Evolutionary conservation across 2,329 filamentous ascomycete species (phyloP), one percentile per base, ranked within the genome.

Genomic region (Plenodomus biglobosus): DNA sequence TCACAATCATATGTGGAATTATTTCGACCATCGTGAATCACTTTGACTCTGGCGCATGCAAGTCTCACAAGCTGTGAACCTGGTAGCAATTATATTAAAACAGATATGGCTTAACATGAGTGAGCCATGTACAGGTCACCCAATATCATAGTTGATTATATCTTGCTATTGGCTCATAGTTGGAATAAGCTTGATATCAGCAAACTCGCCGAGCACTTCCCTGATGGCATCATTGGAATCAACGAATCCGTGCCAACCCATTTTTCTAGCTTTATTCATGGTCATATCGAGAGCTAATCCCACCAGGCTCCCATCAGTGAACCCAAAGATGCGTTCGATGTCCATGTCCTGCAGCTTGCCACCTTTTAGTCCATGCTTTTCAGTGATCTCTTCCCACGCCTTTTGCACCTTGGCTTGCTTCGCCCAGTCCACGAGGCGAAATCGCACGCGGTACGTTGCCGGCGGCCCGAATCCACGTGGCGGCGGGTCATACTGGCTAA

Each of bases 201-300:
- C 69, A 61, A 78, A 73, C 40, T 78, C 73, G 2, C 63, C 54
- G 44, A 77, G 68, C 5, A 75, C 73, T 53, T 74, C 65, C 27
- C 65, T 67, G 21, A 79, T 68, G 30, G 71, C 72, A 47, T 79
- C 75, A 18, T 67, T 58, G 2, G 74, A 74, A 49, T 78, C 75
- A 4, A 78, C 75, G 52, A 74, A 73, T 0, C 77, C 76, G 49
- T 72, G 71, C 70, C 73, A 79, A 0, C 77, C 77, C 52, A 78
- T 59, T 45, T 73, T 73, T 36, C 72, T 69, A 22, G 73, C 71
- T 58, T 79, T 79, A 49, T 74, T 74, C 73, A 76, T 76, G 8
- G 71, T 58, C 51, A 67, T 43, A 68, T 61, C 36, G 49, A 62
- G 2, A 10, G 58, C 54, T 1, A 55, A 62, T 2, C 69, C 62